Evolutionary conservation across 305 asterid species (phyloP).

Genomic region (Striga hermonthica): DNA sequence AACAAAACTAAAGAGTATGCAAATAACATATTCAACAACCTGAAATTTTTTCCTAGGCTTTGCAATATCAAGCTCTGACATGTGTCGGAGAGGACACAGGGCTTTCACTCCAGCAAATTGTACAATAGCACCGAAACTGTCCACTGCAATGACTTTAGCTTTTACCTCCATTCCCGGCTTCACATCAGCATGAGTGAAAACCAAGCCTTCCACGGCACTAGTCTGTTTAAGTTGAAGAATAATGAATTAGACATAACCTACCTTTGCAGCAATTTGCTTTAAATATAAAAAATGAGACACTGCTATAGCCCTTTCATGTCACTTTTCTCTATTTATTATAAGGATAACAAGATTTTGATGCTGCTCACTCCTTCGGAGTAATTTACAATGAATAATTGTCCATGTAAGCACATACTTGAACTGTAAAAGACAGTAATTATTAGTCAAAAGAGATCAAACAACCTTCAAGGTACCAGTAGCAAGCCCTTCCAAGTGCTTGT

Average conservation of each 20-base stretch:
- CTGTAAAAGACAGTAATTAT: conserved; percentile 8
- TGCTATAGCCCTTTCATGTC: neutral
- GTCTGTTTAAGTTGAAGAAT: conserved; percentile 48
- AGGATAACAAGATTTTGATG: conserved; percentile 9
- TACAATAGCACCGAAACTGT: conserved; percentile 85
- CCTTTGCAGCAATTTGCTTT: neutral
- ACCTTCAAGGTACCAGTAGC: conserved; percentile 86
- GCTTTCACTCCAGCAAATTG: conserved; percentile 92
- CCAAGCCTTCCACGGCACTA: conserved; percentile 85
- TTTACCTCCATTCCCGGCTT: conserved; percentile 98
- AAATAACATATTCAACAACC: conserved; percentile 43
- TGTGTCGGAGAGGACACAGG: conserved; percentile 96
- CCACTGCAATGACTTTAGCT: conserved; percentile 77
- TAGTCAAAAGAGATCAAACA: conserved; percentile 23
- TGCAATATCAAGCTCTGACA: conserved; percentile 92
- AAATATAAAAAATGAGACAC: conserved; percentile 7
- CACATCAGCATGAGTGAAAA: conserved; percentile 93
- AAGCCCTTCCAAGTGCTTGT: conserved; percentile 86
- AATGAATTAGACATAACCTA: conserved; percentile 24
- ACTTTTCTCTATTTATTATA: neutral
- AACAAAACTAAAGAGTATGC: conserved; percentile 14
- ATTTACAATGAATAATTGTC: conserved; percentile 18
- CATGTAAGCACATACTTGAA: conserved; percentile 23
- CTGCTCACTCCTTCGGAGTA: conserved; percentile 8
- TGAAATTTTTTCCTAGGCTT: conserved; percentile 90